phyloP scores from a whole-genome alignment of 106 monocot genomes.

The Alisma plantagoaquatica region DNA sequence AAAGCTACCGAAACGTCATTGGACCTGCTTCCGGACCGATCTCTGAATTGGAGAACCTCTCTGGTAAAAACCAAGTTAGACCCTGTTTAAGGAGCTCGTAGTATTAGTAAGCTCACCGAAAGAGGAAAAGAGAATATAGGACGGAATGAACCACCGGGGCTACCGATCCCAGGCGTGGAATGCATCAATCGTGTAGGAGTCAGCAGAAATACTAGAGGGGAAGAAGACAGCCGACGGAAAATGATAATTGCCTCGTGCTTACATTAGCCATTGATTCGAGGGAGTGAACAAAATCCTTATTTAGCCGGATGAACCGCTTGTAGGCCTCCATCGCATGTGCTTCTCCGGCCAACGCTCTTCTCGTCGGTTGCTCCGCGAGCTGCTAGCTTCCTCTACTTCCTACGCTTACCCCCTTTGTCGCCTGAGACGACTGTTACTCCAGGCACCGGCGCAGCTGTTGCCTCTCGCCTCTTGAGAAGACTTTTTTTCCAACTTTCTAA shows the following conservation, averaged over 20 bases:
- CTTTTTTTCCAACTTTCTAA: no score
- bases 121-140: not conserved
- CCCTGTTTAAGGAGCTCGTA: constrained; percentile 31
- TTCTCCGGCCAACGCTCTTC: no score
- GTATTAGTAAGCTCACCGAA: no score
- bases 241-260: no score
- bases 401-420: not conserved
- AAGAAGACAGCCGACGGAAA: no score
- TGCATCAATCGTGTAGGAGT: no score
- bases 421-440: no score
- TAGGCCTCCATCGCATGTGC: constrained; percentile 95
- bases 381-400: not conserved
- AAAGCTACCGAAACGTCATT: constrained; percentile 34
- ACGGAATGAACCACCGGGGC: not conserved
- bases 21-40: constrained; percentile 94
- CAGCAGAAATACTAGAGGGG: no score
- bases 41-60: constrained; percentile 91
- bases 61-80: constrained; percentile 86
- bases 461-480: no score
- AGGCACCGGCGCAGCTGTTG: no score
- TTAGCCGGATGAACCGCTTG: constrained; percentile 68
- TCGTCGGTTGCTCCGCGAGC: no score
- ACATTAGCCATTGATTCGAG: constrained; percentile 89
- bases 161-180: no score
- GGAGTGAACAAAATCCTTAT: constrained; percentile 77